These are phyloP conservation scores for Lactifluus subvellereus DNA, from an alignment of 768 basidiomycete genomes.

Conservation along the genomic window DNA sequence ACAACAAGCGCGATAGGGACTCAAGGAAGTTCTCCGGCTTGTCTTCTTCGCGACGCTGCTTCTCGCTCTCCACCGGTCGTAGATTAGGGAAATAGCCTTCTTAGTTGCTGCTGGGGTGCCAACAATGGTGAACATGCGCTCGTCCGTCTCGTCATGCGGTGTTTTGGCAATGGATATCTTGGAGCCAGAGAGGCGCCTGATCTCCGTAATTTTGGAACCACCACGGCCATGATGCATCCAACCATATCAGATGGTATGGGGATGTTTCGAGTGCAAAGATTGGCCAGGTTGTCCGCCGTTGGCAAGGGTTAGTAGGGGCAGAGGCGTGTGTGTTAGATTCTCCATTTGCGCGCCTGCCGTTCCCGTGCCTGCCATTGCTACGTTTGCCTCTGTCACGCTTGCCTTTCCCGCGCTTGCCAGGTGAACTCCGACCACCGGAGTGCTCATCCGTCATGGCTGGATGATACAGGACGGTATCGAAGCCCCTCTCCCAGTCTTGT, in stretches of 20 bases:
- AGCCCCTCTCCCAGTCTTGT: slow-evolving; percentile 93
- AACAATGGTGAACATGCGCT: slow-evolving; percentile 98
- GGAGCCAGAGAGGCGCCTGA: slow-evolving; percentile 93
- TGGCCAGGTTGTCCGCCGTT: slow-evolving; percentile 47
- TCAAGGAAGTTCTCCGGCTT: background rate
- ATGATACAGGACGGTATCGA: slow-evolving; percentile 93
- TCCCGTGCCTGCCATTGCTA: background rate
- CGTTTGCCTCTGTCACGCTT: background rate
- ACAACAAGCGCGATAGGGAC: background rate
- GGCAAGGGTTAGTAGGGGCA: slow-evolving; percentile 42
- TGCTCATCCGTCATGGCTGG: slow-evolving; percentile 79
- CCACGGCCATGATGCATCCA: slow-evolving; percentile 93
- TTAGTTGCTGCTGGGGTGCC: slow-evolving; percentile 96
- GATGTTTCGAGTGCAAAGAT: slow-evolving; percentile 95
- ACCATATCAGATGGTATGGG: slow-evolving; percentile 99
- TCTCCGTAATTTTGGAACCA: slow-evolving; percentile 98
- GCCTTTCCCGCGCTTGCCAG: slow-evolving; percentile 30
- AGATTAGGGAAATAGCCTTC: slow-evolving; percentile 94
- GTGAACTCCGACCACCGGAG: slow-evolving; percentile 43
- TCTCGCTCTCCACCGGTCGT: slow-evolving; percentile 94
- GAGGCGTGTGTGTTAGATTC: slow-evolving; percentile 44
- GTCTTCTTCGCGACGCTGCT: slow-evolving; percentile 42
- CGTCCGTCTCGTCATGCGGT: slow-evolving; percentile 96
- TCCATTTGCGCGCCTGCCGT: slow-evolving; percentile 54
- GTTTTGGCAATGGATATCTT: slow-evolving; percentile 98